A percentile compares a stretch with the other conserved stretches of the same genome.
Conservation (phyloP, 768 basidiomycete species). For the Naematelia aurantialba region DNA sequence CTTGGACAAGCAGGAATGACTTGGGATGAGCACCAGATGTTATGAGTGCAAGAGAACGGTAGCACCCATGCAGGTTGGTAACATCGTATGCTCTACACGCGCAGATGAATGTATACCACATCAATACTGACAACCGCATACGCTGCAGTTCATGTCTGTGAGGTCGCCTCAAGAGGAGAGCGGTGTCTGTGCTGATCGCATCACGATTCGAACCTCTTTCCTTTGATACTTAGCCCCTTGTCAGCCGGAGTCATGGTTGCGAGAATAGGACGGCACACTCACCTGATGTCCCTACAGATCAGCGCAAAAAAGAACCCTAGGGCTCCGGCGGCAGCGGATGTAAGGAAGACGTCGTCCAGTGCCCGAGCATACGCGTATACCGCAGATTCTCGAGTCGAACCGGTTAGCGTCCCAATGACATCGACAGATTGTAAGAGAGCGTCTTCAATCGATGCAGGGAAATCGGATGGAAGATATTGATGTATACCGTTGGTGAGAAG, state of each 20-base stretch:
- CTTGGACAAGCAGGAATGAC: too few species aligned
- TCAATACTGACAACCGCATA: too few species aligned
- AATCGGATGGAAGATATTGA: slow-evolving; percentile 10
- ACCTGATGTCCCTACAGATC: slow-evolving; percentile 12
- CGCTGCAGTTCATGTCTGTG: too few species aligned
- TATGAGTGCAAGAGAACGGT: too few species aligned
- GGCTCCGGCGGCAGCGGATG: slow-evolving; percentile 4
- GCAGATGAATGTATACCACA: too few species aligned
- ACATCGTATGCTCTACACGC: too few species aligned
- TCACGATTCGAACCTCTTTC: background rate
- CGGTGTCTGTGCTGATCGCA: too few species aligned
- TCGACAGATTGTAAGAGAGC: slow-evolving; percentile 13
- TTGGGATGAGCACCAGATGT: too few species aligned
- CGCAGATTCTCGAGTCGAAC: background rate
- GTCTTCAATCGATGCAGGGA: background rate
- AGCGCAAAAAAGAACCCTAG: slow-evolving; percentile 11
- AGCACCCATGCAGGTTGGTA: too few species aligned
- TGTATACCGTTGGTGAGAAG: slow-evolving; percentile 8
- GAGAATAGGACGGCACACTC: slow-evolving; percentile 1
- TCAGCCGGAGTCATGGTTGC: background rate
- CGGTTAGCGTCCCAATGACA: slow-evolving; percentile 7
- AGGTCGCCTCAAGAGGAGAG: too few species aligned
- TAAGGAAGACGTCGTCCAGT: slow-evolving; percentile 8
- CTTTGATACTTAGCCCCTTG: background rate
- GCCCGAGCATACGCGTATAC: slow-evolving; percentile 10